Base-by-base conservation (phyloP, 805 yeast genomes). In the Alloascoidea hylecoeti region DNA sequence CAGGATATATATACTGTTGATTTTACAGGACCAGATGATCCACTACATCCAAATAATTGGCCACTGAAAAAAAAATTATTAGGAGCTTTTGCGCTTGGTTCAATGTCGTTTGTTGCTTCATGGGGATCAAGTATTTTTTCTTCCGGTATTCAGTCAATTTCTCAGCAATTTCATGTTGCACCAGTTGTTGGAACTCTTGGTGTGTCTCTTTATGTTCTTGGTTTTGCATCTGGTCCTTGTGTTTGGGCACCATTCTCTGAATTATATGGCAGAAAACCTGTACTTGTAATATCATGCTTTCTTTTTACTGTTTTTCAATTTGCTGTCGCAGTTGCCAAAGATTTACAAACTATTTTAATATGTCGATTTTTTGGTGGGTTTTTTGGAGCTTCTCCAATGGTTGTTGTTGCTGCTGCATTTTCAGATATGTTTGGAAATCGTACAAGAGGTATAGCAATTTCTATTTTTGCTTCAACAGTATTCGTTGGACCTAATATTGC, bases 181-280 rank as follows among this genome's bases (percentile, higher is more conserved):
- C 44, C 50, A 4, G 80, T 75, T 6, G 88, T 76, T 14, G 78
- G 80, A 12, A 69, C 82, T 16, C 64, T 89, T 35, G 81, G 84
- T 40, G 68, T 85, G 5, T 75, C 96, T 0, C 63, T 86, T 17
- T 88, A 73, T 49, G 96, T 88, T n/a, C 56, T 85, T 33, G 97
- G 96, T 6, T 89, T 86, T 58, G 96, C 96, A 1, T 69, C 84
- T 1, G 96, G 96, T 15, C 97, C 97, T 3, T 64, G 88, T 37
- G 50, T 84, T 28, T 88, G 92, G 85, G 96, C 92, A 17, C 95
- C 95, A 3, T 53, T 81, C 28, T 78, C 89, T n/a, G 94, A 81
- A 54, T 49, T 78, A 28, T 77, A 66, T 46, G 92, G 94, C 9
- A 23, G 30, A 23, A 70, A 71, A 52, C 55, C 68, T 14, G 75